These are phyloP conservation scores for Penicillium salamii DNA, from an alignment of 495 filamentous ascomycete genomes.

Conservation along the genomic window DNA sequence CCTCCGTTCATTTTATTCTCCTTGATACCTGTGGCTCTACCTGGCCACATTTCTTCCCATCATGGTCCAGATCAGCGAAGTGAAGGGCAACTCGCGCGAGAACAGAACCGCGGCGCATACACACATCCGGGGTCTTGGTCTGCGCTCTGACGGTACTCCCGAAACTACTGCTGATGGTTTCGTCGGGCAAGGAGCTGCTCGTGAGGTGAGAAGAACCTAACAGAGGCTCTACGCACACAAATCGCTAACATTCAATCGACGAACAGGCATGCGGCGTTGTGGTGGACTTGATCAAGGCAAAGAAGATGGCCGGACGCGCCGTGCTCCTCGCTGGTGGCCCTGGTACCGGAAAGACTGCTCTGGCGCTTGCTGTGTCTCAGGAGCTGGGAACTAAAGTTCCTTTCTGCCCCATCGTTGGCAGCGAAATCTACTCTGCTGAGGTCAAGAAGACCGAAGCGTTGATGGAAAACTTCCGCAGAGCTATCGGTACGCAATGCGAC, in stretches of 20 bases:
- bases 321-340: slow-evolving; percentile 90
- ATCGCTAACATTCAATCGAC: slow-evolving; percentile 13
- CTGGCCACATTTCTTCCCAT: slow-evolving; percentile 28
- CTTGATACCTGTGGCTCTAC: slow-evolving; percentile 16
- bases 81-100: slow-evolving; percentile 91
- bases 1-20: slow-evolving; percentile 2
- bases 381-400: slow-evolving; percentile 96
- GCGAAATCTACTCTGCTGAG: slow-evolving; percentile 94
- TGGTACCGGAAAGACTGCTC: slow-evolving; percentile 94
- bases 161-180: slow-evolving; percentile 76
- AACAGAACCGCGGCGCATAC: slow-evolving; percentile 94
- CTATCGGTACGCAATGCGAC: slow-evolving; percentile 63
- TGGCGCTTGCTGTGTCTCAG: slow-evolving; percentile 90
- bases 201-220: slow-evolving; percentile 60
- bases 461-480: slow-evolving; percentile 97
- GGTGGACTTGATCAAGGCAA: slow-evolving; percentile 87
- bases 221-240: neutral
- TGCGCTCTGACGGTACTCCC: slow-evolving; percentile 77
- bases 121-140: slow-evolving; percentile 91
- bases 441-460: slow-evolving; percentile 98
- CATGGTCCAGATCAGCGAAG: slow-evolving; percentile 96
- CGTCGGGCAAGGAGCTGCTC: slow-evolving; percentile 80
- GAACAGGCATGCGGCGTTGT: slow-evolving; percentile 84
- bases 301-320: slow-evolving; percentile 95
- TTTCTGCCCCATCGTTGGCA: slow-evolving; percentile 94